Percentiles rank a stretch among this genome's conserved stretches.
phyloP scores from a whole-genome alignment of 345 rosid genomes.

The Salix udensis region DNA sequence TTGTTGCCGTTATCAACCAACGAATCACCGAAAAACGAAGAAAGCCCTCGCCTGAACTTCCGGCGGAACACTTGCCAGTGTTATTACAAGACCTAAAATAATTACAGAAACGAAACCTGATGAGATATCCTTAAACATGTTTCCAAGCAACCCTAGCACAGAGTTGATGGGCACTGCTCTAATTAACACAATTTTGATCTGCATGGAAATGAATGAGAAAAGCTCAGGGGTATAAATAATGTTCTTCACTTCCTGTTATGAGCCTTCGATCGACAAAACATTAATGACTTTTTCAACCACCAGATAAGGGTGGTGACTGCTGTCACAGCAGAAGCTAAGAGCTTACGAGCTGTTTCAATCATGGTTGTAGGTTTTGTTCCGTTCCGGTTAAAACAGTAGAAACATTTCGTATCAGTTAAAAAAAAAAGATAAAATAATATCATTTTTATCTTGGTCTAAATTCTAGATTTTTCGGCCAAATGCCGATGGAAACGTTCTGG shows the following conservation, averaged over 20 bases:
- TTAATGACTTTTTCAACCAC: constrained; percentile 33
- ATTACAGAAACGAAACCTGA: constrained; percentile 2
- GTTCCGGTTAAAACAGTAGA: accelerated
- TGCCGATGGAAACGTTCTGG: no score
- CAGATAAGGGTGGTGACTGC: constrained; percentile 7
- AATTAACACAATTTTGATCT: no score
- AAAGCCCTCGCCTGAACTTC: constrained; percentile 21
- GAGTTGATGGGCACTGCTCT: no score
- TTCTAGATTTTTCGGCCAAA: no score
- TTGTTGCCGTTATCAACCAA: constrained; percentile 91
- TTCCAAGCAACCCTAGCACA: constrained; percentile 2
- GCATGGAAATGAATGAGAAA: not conserved
- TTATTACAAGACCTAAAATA: constrained; percentile 19
- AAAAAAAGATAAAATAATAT: no score
- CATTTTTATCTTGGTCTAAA: no score
- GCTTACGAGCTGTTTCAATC: not conserved
- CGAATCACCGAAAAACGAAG: constrained; percentile 56
- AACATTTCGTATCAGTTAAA: no score
- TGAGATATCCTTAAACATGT: constrained; percentile 13
- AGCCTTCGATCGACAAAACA: constrained; percentile 8
- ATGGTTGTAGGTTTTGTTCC: no score
- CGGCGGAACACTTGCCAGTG: constrained; percentile 9
- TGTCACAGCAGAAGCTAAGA: not conserved
- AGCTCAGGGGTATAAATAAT: constrained; percentile 15
- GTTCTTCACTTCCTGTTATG: not conserved